Base-by-base conservation (phyloP, 2,329 filamentous ascomycete species). In the Nemania diffusa region DNA sequence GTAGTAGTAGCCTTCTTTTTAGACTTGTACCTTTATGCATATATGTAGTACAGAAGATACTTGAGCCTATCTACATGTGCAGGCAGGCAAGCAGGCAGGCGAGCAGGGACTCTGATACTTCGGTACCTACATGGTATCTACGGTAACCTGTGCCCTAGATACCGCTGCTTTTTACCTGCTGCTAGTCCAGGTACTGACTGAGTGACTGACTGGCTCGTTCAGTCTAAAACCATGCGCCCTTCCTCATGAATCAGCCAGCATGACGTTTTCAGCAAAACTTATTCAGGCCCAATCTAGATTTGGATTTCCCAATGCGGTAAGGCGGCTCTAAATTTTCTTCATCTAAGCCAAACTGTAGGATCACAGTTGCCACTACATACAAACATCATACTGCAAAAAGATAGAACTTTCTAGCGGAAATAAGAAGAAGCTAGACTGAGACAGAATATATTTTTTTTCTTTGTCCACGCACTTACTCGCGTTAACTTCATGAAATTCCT, bases 331-430 rank as follows among this genome's bases (percentile, higher is more conserved):
- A 48, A 24, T 24, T 48, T 29, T 32, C 13, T 29, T 32, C 8
- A 15, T 32, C 50, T 3, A 5, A 29, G 4, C 48, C 26, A 59
- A 48, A 24, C 51, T 55, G 24, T 57, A 13, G 27, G 22, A 52
- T 26, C 59, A 40, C 27, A 62, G 7, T 57, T 26, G 53, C 44
- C 53, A 44, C 60, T 63, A 51, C 42, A 57, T 63, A 32, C 40
- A 57, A 57, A 51, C 53, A 44, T 57, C 60, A 53, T 48, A 24
- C 37, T 37, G 34, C 34, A 37, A 37, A 7, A 52, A 50, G 5
- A 37, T 58, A 37, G 59, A 67, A 67, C 55, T 26, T 66, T 66
- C 64, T 66, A 48, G 58, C 53, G 20, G 9, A 6, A 26, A 32
- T 58, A 8, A 2, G 64, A 62, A n/a, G 46, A 20, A 32, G 27